phyloP scores from a whole-genome alignment of 768 basidiomycete genomes.

The Macrocybe gigantea region DNA sequence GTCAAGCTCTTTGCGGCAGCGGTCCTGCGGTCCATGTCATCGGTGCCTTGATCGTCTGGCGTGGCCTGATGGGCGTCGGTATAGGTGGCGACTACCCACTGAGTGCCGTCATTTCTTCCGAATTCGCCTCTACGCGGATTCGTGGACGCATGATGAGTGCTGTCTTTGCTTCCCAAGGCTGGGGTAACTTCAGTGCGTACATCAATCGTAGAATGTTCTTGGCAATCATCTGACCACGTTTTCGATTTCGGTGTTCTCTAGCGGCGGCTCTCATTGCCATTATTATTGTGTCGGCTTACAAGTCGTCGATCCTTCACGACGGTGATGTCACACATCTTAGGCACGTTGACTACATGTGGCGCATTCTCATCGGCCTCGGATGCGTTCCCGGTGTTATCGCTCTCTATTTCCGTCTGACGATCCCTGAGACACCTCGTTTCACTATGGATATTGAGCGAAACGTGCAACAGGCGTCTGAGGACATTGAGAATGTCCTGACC shows the following conservation, averaged over 20 bases:
- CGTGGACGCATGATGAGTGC: slow-evolving; percentile 88
- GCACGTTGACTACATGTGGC: slow-evolving; percentile 77
- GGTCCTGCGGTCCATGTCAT: slow-evolving; percentile 66
- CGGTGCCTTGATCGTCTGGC: slow-evolving; percentile 78
- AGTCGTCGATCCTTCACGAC: slow-evolving; percentile 41
- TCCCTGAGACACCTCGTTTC: slow-evolving; percentile 86
- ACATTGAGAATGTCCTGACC: slow-evolving; percentile 65
- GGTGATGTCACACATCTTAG: slow-evolving; percentile 28
- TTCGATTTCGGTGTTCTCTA: slow-evolving; percentile 14
- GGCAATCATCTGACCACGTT: not conserved
- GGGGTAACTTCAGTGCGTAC: slow-evolving; percentile 71
- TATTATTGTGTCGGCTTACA: slow-evolving; percentile 65
- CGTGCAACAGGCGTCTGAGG: slow-evolving; percentile 64
- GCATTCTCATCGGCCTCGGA: slow-evolving; percentile 83
- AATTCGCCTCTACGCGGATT: slow-evolving; percentile 73
- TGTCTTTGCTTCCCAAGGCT: slow-evolving; percentile 83
- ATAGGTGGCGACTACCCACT: slow-evolving; percentile 90
- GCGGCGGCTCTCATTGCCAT: slow-evolving; percentile 63
- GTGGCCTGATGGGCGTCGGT: slow-evolving; percentile 67
- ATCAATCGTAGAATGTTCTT: not conserved
- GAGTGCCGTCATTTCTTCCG: slow-evolving; percentile 81
- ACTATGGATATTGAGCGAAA: slow-evolving; percentile 93
- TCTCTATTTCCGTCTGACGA: slow-evolving; percentile 89
- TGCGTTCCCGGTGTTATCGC: slow-evolving; percentile 77
- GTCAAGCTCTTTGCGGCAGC: slow-evolving; percentile 67